Base-by-base conservation (phyloP, 163 green algal species). In the Chlorella variabilis region DNA sequence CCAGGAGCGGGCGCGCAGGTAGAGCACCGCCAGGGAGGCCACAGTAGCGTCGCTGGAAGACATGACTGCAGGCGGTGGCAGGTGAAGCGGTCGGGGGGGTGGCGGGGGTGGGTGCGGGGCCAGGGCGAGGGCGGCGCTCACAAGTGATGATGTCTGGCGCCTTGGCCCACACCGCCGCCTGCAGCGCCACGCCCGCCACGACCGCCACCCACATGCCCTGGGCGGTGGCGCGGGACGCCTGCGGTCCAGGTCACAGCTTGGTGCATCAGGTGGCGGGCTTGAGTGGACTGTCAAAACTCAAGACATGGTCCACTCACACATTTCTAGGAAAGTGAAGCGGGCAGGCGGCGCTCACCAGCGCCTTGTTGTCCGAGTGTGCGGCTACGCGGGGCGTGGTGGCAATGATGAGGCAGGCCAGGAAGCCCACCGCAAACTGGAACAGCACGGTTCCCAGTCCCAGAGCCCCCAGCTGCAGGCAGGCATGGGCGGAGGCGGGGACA, bases 341-440 rank as follows among this genome's bases (percentile, higher is more conserved):
- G 20, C 15, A 29, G 23, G 29, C 4, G 4, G n/a, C 29, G 4
- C 75, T 61, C 29, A 71, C 75, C 75, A 81, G 39, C 20, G 34
- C 34, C n/a, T 74, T 54, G 51, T 56, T 71, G 49, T 73, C 65
- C 17, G 56, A 27, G 3, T 58, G 51, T 4, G 80, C 75, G 4
- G 83, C 83, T 1, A 87, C 77, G 0, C 70, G 59, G 13, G 83
- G 83, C 25, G 83, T 87, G 0, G 83, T 87, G 48, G 77, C 83
- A 56, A 87, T 80, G 45, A 87, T 63, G 13, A 87, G 75, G n/a
- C 33, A 31, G 11, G 48, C 61, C 4, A 85, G 79, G 62, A 81
- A 85, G 29, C 83, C 83, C 4, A 87, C 77, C 0, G 77, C 48
- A 65, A 87, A 85, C 54, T 87, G 83, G 66, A 85, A 87, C 2